These are phyloP conservation scores for Bonia amplexicaulis DNA, from an alignment of 176 grass and related monocot genomes.

Conservation along the genomic window DNA sequence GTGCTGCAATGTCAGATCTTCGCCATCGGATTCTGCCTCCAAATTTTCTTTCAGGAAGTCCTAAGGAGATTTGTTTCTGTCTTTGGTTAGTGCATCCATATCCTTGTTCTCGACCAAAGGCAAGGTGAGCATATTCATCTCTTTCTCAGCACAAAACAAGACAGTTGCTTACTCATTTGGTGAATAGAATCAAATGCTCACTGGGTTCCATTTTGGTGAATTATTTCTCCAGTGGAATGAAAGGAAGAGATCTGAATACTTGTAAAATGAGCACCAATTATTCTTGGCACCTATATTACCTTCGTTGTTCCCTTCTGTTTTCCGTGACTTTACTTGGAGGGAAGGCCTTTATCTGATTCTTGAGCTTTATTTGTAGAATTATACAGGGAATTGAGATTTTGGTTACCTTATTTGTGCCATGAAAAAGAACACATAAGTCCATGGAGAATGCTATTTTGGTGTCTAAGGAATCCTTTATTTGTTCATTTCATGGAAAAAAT, in stretches of 20 bases:
- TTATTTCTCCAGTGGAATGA: conserved; percentile 5
- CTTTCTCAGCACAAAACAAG: not conserved
- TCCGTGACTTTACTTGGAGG: not conserved
- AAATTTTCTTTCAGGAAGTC: conserved; percentile 82
- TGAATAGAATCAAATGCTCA: not conserved
- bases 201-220: conserved; percentile 3
- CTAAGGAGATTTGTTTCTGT: conserved; percentile 84
- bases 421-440: conserved; percentile 3
- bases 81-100: conserved; percentile 95
- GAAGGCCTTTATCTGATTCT: not conserved
- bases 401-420: conserved; percentile 10
- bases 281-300: not conserved
- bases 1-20: conserved; percentile 82
- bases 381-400: conserved; percentile 4
- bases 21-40: conserved; percentile 77
- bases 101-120: conserved; percentile 73
- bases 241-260: not conserved
- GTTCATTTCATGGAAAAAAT: not conserved
- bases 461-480: too few species aligned
- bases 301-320: conserved; percentile 12
- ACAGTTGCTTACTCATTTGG: not conserved
- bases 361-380: conserved; percentile 6
- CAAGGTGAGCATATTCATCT: conserved; percentile 53
- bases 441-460: not conserved
- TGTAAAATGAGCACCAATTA: not conserved